Evolutionary conservation across 1,139 yeast genomes (phyloP), one percentile per base, ranked within the genome.

Genomic region (Wickerhamiella pararugosa): DNA sequence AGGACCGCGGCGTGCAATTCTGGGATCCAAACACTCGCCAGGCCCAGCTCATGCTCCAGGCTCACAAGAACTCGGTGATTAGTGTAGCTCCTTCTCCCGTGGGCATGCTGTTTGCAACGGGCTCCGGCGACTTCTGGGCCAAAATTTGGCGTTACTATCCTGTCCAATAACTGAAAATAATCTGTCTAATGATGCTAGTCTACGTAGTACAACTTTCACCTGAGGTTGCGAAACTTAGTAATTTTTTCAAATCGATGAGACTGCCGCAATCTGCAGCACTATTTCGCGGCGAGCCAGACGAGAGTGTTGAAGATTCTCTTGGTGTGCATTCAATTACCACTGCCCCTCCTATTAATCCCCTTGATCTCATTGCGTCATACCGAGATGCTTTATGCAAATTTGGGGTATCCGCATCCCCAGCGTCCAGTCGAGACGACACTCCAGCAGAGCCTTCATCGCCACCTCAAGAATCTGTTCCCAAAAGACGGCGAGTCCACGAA

Each of bases 121-220:
- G 98, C 47, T 76, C 87, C 62, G 98, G 98, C 59, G 98, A 90
- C 64, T 87, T 95, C 63, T 83, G 87, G 61, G 97, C 97, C 35
- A 75, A 96, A 65, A 81, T 90, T 57, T 90, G 98, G 98, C 76
- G 77, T 59, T 83, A 63, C 49, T 49, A 42, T 36, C 57, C 58
- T 6, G 33, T 54, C 49, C n/a, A 47, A 44, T 3, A 43, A 50
- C 33, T 47, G 41, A 44, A 38, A 32, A 25, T 21, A 25, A 25
- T n/a, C 25, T 34, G n/a, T 29, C 8, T 8, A 29, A 29, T 29
- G 31, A 8, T 8, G 21, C 21, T 15, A 15, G 21, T 15, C 21
- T 15, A 15, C 21, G 21, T 15, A 15, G 21, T 15, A 15, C 21
- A 15, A 15, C 21, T 15, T 15, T 15, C 21, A 15, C 21, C 21